Conservation (phyloP, 2,329 filamentous ascomycete genomes). For the Periconia sp. region DNA sequence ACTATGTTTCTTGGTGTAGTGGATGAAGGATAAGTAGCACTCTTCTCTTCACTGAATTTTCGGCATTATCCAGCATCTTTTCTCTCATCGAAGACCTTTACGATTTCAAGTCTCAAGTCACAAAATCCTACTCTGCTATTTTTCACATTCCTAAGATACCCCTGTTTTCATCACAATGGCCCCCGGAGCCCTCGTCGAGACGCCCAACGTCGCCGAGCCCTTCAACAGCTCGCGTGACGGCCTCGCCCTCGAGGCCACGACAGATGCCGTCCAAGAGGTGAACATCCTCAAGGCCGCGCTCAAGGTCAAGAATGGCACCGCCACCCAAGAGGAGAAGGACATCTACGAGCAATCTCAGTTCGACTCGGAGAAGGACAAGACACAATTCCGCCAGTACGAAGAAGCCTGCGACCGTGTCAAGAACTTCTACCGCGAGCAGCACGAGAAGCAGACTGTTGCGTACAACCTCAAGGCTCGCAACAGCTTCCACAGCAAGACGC, state of each 20-base stretch:
- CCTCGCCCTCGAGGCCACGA: conserved; percentile 63
- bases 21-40: conserved; percentile 29
- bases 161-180: conserved; percentile 49
- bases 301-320: conserved; percentile 55
- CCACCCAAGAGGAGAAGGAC: conserved; percentile 53
- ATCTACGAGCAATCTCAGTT: conserved; percentile 69
- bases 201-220: conserved; percentile 49
- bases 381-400: conserved; percentile 81
- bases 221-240: conserved; percentile 61
- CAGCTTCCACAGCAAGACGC: conserved; percentile 69
- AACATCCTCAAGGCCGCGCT: conserved; percentile 65
- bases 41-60: conserved; percentile 10
- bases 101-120: not conserved
- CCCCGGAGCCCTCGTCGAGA: conserved; percentile 52
- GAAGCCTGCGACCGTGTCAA: conserved; percentile 84
- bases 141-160: conserved; percentile 23
- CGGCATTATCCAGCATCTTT: conserved; percentile 10
- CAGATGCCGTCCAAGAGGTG: conserved; percentile 65
- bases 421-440: conserved; percentile 79
- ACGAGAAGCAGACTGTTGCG: conserved; percentile 75
- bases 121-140: conserved; percentile 3
- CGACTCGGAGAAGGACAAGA: conserved; percentile 78
- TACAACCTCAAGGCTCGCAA: conserved; percentile 85
- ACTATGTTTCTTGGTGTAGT: conserved; percentile 8
- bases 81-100: conserved; percentile 1